phyloP scores from a whole-genome alignment of 352 stramenopile species.

The Phytophthora uliginosa region DNA sequence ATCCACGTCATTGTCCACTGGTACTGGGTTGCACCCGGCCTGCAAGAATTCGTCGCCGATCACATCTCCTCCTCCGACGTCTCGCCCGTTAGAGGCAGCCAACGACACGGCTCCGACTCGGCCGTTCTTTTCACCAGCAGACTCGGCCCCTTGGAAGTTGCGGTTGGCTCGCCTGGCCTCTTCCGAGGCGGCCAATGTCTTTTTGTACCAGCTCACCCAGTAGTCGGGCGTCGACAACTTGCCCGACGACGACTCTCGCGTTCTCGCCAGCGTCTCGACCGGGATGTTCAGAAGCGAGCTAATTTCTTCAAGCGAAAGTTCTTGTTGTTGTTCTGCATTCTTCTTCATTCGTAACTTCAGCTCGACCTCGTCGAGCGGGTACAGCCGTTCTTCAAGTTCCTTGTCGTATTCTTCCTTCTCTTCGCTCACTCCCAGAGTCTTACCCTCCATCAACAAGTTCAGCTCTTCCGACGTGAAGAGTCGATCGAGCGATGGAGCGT shows the following conservation, averaged over 20 bases:
- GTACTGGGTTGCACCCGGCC: no score
- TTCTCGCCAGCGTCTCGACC: background rate
- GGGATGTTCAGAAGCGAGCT: background rate
- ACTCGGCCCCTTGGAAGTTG: background rate
- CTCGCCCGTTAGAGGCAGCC: no score
- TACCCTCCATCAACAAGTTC: background rate
- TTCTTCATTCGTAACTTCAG: background rate
- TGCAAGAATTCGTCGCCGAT: no score
- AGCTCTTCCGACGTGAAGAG: background rate
- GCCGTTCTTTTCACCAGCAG: no score
- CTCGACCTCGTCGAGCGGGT: constrained; percentile 10
- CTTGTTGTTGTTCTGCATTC: background rate
- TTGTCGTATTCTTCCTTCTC: constrained; percentile 5
- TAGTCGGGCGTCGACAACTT: constrained; percentile 7
- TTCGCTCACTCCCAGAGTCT: background rate
- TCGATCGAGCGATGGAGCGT: background rate
- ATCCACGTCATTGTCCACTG: no score
- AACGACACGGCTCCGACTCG: no score
- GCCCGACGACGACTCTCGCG: background rate
- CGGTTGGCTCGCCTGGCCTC: background rate
- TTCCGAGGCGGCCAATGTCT: background rate
- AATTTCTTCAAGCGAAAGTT: background rate
- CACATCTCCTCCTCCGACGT: no score
- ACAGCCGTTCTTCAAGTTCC: constrained; percentile 5
- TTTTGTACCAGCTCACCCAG: background rate